A percentile compares a stretch with the other conserved stretches of the same genome.
Evolutionary conservation across 2,329 filamentous ascomycete species (phyloP).

Genomic region (Apiospora phragmitis): DNA sequence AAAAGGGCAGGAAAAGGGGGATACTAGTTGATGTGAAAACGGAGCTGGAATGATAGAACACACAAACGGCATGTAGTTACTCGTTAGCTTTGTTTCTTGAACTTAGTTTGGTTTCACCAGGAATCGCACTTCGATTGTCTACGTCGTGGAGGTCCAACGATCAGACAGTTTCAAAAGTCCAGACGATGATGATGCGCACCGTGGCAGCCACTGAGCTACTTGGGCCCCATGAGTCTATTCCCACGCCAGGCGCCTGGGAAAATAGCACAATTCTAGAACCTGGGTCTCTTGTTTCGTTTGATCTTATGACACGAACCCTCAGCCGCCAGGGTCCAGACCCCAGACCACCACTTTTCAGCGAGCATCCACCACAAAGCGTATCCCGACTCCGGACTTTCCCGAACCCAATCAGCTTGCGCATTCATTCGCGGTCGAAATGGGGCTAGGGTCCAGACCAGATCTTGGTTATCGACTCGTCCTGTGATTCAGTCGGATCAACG

Average conservation of each 20-base stretch:
- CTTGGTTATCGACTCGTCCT: no score
- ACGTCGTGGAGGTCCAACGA: background rate
- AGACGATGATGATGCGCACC: background rate
- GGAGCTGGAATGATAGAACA: background rate
- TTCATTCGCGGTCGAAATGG: background rate
- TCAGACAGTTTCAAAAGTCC: background rate
- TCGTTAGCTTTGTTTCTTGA: background rate
- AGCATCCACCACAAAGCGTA: background rate
- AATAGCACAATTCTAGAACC: background rate
- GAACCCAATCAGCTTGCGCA: background rate
- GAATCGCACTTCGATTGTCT: background rate
- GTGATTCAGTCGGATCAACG: background rate
- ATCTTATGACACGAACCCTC: background rate
- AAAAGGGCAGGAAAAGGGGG: background rate
- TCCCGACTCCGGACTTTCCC: no score
- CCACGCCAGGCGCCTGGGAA: no score
- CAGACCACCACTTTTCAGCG: background rate
- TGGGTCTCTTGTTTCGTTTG: background rate
- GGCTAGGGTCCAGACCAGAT: background rate
- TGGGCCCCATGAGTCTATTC: background rate
- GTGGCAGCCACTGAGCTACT: background rate
- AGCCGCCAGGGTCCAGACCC: background rate
- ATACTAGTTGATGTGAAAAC: background rate
- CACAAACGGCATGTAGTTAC: background rate
- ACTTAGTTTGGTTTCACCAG: background rate